phyloP scores from a whole-genome alignment of 2,329 filamentous ascomycete species.

The Colletotrichum tabaci region DNA sequence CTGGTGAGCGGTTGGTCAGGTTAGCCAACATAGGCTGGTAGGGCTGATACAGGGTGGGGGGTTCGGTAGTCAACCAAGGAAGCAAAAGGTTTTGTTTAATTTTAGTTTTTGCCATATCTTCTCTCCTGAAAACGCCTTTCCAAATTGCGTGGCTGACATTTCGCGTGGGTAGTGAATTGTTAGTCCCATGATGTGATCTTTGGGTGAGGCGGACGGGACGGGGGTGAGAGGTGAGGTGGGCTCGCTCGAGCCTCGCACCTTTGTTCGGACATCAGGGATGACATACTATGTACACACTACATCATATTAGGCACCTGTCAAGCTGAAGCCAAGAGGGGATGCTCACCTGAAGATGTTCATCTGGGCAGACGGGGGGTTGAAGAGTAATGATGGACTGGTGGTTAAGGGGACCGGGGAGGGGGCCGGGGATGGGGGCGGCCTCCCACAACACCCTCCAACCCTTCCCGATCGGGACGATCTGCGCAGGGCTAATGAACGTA shows the following conservation, averaged over 20 bases:
- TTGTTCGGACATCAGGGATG: no score
- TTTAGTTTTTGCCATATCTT: no score
- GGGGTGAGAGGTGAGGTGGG: not conserved
- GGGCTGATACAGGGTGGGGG: constrained; percentile 28
- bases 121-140: not conserved
- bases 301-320: not conserved
- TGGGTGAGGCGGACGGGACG: constrained; percentile 9
- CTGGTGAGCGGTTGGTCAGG: constrained; percentile 14
- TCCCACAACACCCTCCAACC: not conserved
- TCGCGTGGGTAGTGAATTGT: not conserved
- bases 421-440: not conserved
- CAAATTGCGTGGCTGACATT: constrained; percentile 9
- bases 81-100: not conserved
- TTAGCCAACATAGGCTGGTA: constrained; percentile 20
- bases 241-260: no score
- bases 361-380: not conserved
- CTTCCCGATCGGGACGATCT: constrained; percentile 29
- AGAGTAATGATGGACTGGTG: not conserved
- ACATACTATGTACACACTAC: no score
- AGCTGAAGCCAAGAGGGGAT: constrained; percentile 5
- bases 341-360: constrained; percentile 7
- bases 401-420: not conserved
- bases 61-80: not conserved
- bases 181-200: not conserved
- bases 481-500: constrained; percentile 18